These are phyloP conservation scores for Russula virescens DNA, from an alignment of 768 basidiomycete genomes.

Conservation along the genomic window DNA sequence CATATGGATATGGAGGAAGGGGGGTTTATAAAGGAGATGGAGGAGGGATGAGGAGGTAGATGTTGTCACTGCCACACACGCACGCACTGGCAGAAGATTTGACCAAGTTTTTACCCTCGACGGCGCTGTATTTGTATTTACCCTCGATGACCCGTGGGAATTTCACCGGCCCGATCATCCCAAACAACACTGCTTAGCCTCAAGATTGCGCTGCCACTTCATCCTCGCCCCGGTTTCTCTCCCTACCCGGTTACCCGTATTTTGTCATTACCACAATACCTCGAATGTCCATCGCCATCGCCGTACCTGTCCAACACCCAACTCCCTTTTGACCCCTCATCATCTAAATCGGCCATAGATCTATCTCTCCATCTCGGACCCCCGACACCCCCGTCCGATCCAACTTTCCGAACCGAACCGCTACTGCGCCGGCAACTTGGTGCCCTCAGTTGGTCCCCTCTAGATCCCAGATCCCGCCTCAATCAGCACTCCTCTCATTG, in stretches of 20 bases:
- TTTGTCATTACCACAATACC: no score
- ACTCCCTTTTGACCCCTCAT: background rate
- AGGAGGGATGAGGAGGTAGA: no score
- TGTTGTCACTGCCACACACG: no score
- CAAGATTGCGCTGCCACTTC: no score
- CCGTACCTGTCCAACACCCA: no score
- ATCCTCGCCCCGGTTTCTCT: background rate
- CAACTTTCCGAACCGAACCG: constrained; percentile 1
- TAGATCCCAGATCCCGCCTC: constrained; percentile 15
- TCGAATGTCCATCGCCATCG: no score
- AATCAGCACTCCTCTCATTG: background rate
- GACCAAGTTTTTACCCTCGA: background rate
- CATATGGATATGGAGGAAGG: constrained; percentile 27
- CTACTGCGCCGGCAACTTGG: constrained; percentile 3
- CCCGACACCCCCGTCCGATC: background rate
- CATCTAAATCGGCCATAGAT: background rate
- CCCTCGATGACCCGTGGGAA: background rate
- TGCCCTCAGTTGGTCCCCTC: background rate
- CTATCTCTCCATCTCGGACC: background rate
- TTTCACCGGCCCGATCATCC: constrained; percentile 2
- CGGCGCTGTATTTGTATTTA: constrained; percentile 17
- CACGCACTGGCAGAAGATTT: background rate
- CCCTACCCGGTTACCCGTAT: background rate
- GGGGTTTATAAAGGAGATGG: no score
- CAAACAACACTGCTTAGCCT: background rate